Conservation (phyloP, 306 rosid genomes). For the Vigna radiata region DNA sequence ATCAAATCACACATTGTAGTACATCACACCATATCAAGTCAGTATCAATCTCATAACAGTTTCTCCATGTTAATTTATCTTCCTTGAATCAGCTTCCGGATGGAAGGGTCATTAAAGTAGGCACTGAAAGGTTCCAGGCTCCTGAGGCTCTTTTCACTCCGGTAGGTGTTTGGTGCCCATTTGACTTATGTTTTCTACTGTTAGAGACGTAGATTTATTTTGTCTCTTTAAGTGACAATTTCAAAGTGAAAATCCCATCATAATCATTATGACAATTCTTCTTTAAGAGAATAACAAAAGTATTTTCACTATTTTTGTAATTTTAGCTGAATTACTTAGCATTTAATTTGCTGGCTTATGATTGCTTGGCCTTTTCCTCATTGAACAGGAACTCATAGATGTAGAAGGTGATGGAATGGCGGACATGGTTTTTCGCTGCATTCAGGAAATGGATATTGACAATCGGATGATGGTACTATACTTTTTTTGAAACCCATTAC, state of each 20-base stretch:
- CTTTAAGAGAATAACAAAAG: neutral
- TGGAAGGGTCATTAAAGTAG: constrained; percentile 99
- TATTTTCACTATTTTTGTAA: constrained; percentile 21
- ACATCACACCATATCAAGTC: neutral
- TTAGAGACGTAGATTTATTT: constrained; percentile 14
- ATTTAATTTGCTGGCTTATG: constrained; percentile 28
- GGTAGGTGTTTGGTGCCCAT: constrained; percentile 57
- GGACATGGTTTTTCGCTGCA: constrained; percentile 99
- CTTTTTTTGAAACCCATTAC: neutral
- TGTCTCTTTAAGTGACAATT: neutral
- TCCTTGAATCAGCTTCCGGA: constrained; percentile 84
- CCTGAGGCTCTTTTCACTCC: constrained; percentile 99
- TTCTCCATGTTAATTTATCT: constrained; percentile 11
- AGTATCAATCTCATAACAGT: neutral
- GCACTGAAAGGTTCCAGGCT: constrained; percentile 99
- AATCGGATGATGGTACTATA: constrained; percentile 90
- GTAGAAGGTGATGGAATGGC: constrained; percentile 99
- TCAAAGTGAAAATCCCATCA: constrained; percentile 17
- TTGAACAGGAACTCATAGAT: constrained; percentile 88
- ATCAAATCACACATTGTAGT: neutral
- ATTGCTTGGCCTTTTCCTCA: constrained; percentile 23
- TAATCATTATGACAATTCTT: constrained; percentile 21
- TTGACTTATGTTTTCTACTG: constrained; percentile 30
- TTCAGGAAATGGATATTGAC: constrained; percentile 99
- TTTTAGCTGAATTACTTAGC: constrained; percentile 29